Conservation (phyloP, 805 yeast genomes). For the Cyberlindnera xylosilytica region DNA sequence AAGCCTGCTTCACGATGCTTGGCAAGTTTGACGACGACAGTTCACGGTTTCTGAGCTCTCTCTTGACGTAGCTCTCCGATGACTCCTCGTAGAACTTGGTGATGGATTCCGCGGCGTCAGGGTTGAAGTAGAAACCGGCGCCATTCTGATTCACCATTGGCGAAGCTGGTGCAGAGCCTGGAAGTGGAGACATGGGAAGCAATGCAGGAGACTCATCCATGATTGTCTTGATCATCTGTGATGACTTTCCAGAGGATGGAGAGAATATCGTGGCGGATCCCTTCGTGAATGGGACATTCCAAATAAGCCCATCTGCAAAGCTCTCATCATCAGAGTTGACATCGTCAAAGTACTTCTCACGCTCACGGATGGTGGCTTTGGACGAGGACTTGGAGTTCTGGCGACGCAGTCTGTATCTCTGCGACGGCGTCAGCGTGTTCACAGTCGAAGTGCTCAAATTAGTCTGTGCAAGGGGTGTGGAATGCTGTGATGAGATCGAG, state of each 20-base stretch:
- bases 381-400: slow-evolving; percentile 34
- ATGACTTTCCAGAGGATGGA: slow-evolving; percentile 25
- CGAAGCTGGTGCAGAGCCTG: slow-evolving; percentile 31
- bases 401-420: slow-evolving; percentile 37
- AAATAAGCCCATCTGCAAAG: slow-evolving; percentile 40
- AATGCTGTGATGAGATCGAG: neutral
- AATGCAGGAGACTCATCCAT: slow-evolving; percentile 22
- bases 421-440: slow-evolving; percentile 38
- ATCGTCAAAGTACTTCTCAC: slow-evolving; percentile 39
- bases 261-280: slow-evolving; percentile 22
- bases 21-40: slow-evolving; percentile 31
- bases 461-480: neutral
- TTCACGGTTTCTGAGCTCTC: slow-evolving; percentile 19
- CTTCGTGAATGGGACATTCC: slow-evolving; percentile 51
- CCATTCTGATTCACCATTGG: slow-evolving; percentile 4
- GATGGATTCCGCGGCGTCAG: slow-evolving; percentile 25
- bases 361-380: slow-evolving; percentile 31
- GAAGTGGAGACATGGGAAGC: slow-evolving; percentile 49
- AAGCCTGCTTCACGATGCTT: slow-evolving; percentile 33
- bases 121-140: slow-evolving; percentile 14
- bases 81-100: slow-evolving; percentile 24
- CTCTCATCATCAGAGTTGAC: slow-evolving; percentile 31
- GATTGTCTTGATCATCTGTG: slow-evolving; percentile 20
- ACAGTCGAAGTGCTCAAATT: slow-evolving; percentile 15
- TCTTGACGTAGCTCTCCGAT: slow-evolving; percentile 14